Evolutionary conservation across 805 yeast species (phyloP), one percentile per base, ranked within the genome.

Genomic region (Candida suzukii): DNA sequence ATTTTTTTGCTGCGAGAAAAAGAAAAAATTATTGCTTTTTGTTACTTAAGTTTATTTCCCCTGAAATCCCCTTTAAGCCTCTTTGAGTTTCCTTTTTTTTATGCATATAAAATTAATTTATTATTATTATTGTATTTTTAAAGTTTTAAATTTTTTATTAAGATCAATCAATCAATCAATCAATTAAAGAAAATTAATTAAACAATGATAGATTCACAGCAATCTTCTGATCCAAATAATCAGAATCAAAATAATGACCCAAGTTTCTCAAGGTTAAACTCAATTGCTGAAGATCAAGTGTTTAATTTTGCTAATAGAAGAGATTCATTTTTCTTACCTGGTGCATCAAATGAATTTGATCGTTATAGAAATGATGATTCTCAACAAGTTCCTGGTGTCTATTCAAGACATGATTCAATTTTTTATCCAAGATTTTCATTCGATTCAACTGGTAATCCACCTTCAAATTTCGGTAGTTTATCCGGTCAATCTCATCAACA

Each of bases 381-480:
- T 18, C 38, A 27, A 26, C 24, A 17, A 14, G 18, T 34, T n/a
- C 7, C 13, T 12, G 45, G 50, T 4, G 40, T 48, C 36, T 55
- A 48, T 37, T 56, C 58, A 8, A 49, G 61, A 22, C 57, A 57
- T 38, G 62, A 57, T 40, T 51, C 57, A 21, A 49, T 58, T 3
- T 56, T 54, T 31, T 54, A 48, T 42, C 61, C 61, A 19, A 41
- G 61, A 24, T 53, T 53, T 20, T 57, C 61, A 12, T 57, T 57
- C 35, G 63, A 58, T 38, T 42, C 49, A 11, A 38, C 47, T 3
- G 44, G 37, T 17, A 20, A 20, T 30, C 17, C 39, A n/a, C 49
- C 48, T 31, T 45, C 49, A 13, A 43, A 49, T 28, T 49, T 50
- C 38, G 49, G 49, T 40, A 45, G 40, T 2, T 35, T 42, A 9